Base-by-base conservation (phyloP, 345 rosid species). In the Rhizophora apiculata region DNA sequence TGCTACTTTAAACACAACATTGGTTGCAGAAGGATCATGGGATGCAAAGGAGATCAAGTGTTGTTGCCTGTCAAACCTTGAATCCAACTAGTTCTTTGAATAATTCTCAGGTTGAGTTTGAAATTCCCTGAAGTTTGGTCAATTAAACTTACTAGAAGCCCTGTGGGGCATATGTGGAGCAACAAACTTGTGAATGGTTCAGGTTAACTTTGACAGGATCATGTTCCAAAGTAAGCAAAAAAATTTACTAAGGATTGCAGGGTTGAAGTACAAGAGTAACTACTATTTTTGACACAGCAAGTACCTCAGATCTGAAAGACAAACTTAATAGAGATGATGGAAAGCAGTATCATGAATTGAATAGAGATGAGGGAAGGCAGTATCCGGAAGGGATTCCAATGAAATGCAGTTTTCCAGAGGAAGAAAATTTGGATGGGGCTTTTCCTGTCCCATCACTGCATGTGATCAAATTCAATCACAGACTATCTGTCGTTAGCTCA, bases 111-210 rank as follows among this genome's bases (percentile, higher is more conserved):
- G 71, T 13, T 81, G 80, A 78, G 68, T 55, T 36, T 78, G 58
- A 72, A 80, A 55, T 81, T 81, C 71, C 82, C 85, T 11, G 48
- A 80, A 7, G 52, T 78, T 51, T 75, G 77, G 80, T 78, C 84
- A 43, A 72, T 78, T 10, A 63, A n/a, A n/a, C n/a, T n/a, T 43
- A 58, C 60, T 2, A 72, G 64, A 36, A 4, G 37, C 63, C 58
- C 36, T 26, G 61, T 55, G 16, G 84, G 82, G 22, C 27, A 75
- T 43, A 62, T 78, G 46, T 72, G 78, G 80, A 75, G 82, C 21
- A 64, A 22, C 58, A 69, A 69, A 61, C 1, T 60, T 46, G 53
- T 4, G 24, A 43, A 46, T 7, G 71, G 58, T 34, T 19, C 19
- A 0, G 79, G 73, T 26, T 69, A 68, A n/a, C 75, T 81, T 81